Evolutionary conservation across 1,284 basidiomycete genomes (phyloP), one percentile per base, ranked within the genome.

Genomic region (Pisolithus thermaeus): DNA sequence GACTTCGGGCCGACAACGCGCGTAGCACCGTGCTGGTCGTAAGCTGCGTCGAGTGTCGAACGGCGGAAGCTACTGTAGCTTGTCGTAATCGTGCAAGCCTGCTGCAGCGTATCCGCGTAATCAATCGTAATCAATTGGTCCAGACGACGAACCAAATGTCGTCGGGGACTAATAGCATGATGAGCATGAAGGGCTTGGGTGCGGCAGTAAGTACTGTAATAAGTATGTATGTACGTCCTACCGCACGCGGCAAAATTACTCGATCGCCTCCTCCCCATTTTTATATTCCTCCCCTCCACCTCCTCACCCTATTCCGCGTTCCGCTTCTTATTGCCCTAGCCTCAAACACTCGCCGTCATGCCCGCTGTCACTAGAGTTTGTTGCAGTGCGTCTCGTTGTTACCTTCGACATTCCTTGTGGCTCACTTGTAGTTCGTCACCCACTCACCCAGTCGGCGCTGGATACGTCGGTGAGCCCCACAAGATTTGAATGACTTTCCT

Each of bases 401-500:
- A n/a, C 36, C 36, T 25, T 52, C 47, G 46, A 8, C 4, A 18
- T 35, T 37, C 50, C 42, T 53, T 46, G 54, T 50, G 48, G 52
- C 52, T 49, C 56, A 54, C 43, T 59, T 47, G 56, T 55, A 56
- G 52, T 50, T 51, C 48, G 40, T 52, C 48, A 43, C 49, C 47
- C 50, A 36, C 30, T 1, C 32, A 22, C 52, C 40, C 59, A 92
- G 90, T 97, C 64, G 95, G 94, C 69, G 95, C 94, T 69, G 95
- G 95, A 67, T 97, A 97, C 69, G 94, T 97, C 65, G 94, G 92
- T 91, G 63, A 71, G 88, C 51, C 36, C 25, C 38, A 11, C 12
- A 42, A 16, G 25, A 7, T 53, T 47, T 27, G 8, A 16, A 3
- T 1, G 27, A 44, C 20, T n/a, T 41, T 7, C 23, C 23, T 14